These are phyloP conservation scores for Phytopythium sindhum DNA, from an alignment of 352 stramenopile species.

Conservation along the genomic window DNA sequence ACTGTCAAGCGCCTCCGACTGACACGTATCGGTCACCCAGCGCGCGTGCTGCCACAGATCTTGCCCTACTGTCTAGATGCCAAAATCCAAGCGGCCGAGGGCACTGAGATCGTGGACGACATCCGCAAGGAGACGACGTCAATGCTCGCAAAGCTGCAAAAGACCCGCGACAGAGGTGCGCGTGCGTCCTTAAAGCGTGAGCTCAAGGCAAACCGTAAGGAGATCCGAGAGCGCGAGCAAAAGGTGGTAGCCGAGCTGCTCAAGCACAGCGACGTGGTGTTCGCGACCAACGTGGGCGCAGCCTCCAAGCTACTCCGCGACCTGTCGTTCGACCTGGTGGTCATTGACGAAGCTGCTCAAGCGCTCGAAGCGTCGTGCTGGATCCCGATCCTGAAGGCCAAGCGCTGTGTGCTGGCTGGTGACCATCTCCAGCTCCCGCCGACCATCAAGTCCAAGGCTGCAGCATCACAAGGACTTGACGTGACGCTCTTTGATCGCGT, in stretches of 20 bases:
- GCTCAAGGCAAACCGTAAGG: slow-evolving; percentile 92
- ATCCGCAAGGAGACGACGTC: slow-evolving; percentile 89
- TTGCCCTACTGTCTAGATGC: slow-evolving; percentile 94
- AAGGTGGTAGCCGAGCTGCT: slow-evolving; percentile 92
- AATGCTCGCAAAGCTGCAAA: slow-evolving; percentile 54
- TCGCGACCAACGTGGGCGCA: slow-evolving; percentile 96
- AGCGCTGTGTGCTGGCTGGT: slow-evolving; percentile 85
- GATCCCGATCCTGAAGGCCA: slow-evolving; percentile 94
- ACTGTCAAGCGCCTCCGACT: slow-evolving; percentile 31
- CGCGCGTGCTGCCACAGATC: slow-evolving; percentile 89
- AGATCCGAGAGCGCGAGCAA: slow-evolving; percentile 92
- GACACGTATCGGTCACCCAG: slow-evolving; percentile 92
- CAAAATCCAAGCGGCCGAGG: slow-evolving; percentile 89
- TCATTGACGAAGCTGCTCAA: slow-evolving; percentile 98
- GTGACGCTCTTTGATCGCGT: slow-evolving; percentile 96
- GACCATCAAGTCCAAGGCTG: slow-evolving; percentile 92
- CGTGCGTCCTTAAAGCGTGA: slow-evolving; percentile 61
- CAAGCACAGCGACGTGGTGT: slow-evolving; percentile 91
- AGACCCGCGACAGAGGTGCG: slow-evolving; percentile 49
- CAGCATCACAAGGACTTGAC: slow-evolving; percentile 75
- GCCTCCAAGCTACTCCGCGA: slow-evolving; percentile 88
- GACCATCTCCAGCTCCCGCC: slow-evolving; percentile 97
- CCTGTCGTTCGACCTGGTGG: slow-evolving; percentile 92
- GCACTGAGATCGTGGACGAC: slow-evolving; percentile 95
- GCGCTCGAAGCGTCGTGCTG: slow-evolving; percentile 96